Base-by-base conservation (phyloP, 164 flowering plant species). In the Kalanchoe fedtschenkoi region DNA sequence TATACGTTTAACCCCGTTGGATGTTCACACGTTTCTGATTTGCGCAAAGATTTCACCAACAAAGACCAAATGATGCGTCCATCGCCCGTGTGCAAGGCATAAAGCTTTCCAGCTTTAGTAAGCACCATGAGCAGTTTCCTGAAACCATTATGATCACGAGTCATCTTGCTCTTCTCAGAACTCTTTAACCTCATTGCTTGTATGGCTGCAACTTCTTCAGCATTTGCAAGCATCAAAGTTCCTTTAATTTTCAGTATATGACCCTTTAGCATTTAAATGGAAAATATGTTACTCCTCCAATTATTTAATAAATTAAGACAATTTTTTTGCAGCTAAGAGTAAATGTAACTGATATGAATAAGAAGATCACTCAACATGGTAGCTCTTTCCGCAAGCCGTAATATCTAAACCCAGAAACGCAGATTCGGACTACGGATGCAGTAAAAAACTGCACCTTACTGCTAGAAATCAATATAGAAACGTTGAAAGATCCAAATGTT, bases 141-240 rank as follows among this genome's bases (percentile, higher is more conserved):
- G 62, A 91, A 95, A 21, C 99, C 97, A 80, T 90, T 93, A 70
- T 82, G 97, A 65, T 90, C 99, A 57, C 99, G 77, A 15, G 96
- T 93, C 95, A 93, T 78, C 76, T 90, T 93, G 78, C 75, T 93
- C 74, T 85, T 93, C 62, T 78, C 92, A 34, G 95, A 86, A 75
- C 83, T 90, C 70, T 83, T 83, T 65, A 93, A 71, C 76, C 97
- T 81, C 80, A 90, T 78, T 35, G 71, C 84, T 71, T 90, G 99
- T 46, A 93, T 86, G 46, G 83, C 86, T 62, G 72, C 96, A 24
- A 93, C 72, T 64, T 93, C 99, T 67, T 93, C 97, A 54, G 88
- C 79, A 69, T 78, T 84, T 65, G 97, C 97, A 73, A 93, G 88
- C 99, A 93, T 88, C 47, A 90, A 75, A 55, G 95, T 90, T 54